Base-by-base conservation (phyloP, 371 early-diverging fungal species). In the Syncephalis plumigaleata region DNA sequence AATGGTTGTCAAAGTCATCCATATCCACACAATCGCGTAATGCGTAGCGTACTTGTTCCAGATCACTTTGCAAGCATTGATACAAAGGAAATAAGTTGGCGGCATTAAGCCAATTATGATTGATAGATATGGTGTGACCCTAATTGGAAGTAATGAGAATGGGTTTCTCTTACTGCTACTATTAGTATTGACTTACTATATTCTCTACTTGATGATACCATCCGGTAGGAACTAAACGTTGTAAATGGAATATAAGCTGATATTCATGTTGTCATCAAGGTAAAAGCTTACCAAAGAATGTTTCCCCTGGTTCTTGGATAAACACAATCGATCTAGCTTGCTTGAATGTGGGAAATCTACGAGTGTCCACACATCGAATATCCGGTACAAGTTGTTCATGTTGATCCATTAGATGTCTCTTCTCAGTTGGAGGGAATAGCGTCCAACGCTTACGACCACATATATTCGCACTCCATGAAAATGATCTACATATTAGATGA, bases 391-490 rank as follows among this genome's bases (percentile, higher is more conserved):
- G 42, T 74, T 68, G 9, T 7, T 62, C 64, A 27, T 59, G 48
- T 2, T 47, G 47, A 48, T 72, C 73, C 39, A 61, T 56, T 37
- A 69, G 67, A 17, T 64, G 56, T 0, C 62, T 56, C 49, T 67
- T 73, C 50, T 79, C 77, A 4, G 61, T 66, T 0, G 81, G 80
- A 8, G 76, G 71, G 38, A 78, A 76, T 20, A 83, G 55, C 0
- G 71, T 71, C 84, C 84, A 83, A 23, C 63, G 65, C 44, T 83
- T 83, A 20, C 68, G 56, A 3, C 84, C 84, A 46, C 80, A 79
- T 4, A 83, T 70, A 45, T 83, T 83, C 36, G 77, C 67, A n/a
- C 76, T 75, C 84, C 84, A 83, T 15, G 79, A 79, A 53, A 77
- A 81, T 18, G 80, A 80, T 43, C 74, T 70, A 52, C 23, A 8